phyloP scores from a whole-genome alignment of 441 rosid genomes.

The Brassica hybrid region DNA sequence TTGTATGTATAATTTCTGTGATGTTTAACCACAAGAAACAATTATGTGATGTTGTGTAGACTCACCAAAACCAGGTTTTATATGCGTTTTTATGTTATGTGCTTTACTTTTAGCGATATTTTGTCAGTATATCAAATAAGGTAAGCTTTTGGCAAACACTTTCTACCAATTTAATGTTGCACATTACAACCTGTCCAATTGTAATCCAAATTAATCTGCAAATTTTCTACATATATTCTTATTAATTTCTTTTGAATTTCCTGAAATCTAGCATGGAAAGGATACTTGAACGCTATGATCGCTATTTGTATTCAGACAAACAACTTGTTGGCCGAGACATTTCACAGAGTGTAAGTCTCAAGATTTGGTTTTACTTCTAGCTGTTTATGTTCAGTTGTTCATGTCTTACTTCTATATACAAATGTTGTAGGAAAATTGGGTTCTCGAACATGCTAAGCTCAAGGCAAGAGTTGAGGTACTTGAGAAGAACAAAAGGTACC shows the following conservation, averaged over 20 bases:
- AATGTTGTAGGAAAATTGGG: conserved; percentile 70
- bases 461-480: conserved; percentile 88
- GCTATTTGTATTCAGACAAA: conserved; percentile 75
- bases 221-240: too few species aligned
- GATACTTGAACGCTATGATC: conserved; percentile 88
- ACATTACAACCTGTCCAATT: neutral
- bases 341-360: conserved; percentile 56
- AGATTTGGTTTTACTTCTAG: neutral
- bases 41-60: conserved; percentile 19
- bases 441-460: conserved; percentile 83
- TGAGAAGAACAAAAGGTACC: conserved; percentile 79
- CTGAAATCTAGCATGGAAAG: conserved; percentile 76
- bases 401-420: conserved; percentile 1
- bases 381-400: conserved; percentile 3
- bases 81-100: conserved; percentile 36
- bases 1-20: conserved; percentile 21
- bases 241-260: neutral
- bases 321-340: conserved; percentile 59
- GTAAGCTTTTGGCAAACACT: conserved; percentile 29
- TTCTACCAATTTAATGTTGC: conserved; percentile 13
- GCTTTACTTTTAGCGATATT: conserved; percentile 24
- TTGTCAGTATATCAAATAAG: conserved; percentile 35
- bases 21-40: neutral
- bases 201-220: too few species aligned
- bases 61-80: conserved; percentile 38